Evolutionary conservation across 768 basidiomycete species (phyloP).

Genomic region (Boletus sp.): DNA sequence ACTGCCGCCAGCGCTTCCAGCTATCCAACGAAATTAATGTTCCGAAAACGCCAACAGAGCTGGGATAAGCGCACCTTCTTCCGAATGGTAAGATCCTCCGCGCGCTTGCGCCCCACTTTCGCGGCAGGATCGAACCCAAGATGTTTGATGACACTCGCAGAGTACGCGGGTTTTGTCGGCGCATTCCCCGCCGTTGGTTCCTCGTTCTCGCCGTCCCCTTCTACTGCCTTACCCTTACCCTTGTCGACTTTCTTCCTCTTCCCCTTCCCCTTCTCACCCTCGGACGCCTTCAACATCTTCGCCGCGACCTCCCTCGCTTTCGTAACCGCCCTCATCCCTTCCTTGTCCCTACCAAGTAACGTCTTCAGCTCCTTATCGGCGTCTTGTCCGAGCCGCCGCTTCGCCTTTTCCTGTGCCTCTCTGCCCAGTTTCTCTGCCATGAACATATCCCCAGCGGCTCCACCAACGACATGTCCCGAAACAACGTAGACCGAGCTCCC

Average conservation of each 20-base stretch:
- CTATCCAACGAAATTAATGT: constrained; percentile 33
- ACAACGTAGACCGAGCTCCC: constrained; percentile 71
- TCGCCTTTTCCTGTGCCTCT: constrained; percentile 74
- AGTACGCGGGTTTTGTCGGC: constrained; percentile 51
- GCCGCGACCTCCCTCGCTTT: constrained; percentile 52
- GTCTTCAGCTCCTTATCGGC: constrained; percentile 60
- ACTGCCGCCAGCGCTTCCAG: constrained; percentile 54
- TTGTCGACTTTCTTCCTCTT: constrained; percentile 21
- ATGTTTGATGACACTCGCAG: constrained; percentile 62
- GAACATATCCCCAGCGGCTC: constrained; percentile 43
- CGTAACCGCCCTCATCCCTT: constrained; percentile 64
- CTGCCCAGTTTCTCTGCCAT: constrained; percentile 73
- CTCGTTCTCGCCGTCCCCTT: constrained; percentile 9
- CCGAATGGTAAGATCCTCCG: constrained; percentile 41
- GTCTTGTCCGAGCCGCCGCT: constrained; percentile 57
- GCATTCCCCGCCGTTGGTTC: constrained; percentile 16
- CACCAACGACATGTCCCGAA: constrained; percentile 71
- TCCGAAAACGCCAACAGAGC: background rate
- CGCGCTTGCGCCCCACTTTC: constrained; percentile 48
- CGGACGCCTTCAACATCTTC: constrained; percentile 24
- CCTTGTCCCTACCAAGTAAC: constrained; percentile 62
- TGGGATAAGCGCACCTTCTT: constrained; percentile 50
- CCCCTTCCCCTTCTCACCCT: constrained; percentile 12
- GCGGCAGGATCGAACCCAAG: constrained; percentile 79
- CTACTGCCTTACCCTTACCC: constrained; percentile 11